phyloP scores from a whole-genome alignment of 805 yeast genomes.

The Blastobotrys peoriensis region DNA sequence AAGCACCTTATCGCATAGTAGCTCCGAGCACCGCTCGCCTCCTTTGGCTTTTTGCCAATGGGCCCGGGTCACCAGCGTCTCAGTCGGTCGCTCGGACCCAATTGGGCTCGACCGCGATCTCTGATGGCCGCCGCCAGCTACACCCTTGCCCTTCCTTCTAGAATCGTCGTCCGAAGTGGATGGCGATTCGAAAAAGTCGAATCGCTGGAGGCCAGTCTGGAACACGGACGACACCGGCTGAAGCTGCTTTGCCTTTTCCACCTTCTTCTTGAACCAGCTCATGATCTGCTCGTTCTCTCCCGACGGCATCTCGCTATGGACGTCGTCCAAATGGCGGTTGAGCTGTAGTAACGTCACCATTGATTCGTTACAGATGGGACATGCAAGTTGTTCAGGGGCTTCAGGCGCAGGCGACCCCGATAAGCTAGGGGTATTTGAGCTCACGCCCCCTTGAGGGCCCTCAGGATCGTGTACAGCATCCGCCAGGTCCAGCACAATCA shows the following conservation, averaged over 20 bases:
- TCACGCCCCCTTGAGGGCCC: no score
- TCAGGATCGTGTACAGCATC: no score
- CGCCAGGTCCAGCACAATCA: no score
- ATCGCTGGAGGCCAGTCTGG: slow-evolving; percentile 36
- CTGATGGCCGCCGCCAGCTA: slow-evolving; percentile 6
- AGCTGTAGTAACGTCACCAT: slow-evolving; percentile 49
- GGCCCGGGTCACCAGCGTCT: slow-evolving; percentile 36
- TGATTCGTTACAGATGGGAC: slow-evolving; percentile 66
- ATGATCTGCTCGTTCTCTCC: slow-evolving; percentile 33
- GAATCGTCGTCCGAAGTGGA: slow-evolving; percentile 18
- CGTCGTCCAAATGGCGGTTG: slow-evolving; percentile 67
- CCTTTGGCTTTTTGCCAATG: slow-evolving; percentile 56
- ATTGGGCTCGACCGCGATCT: slow-evolving; percentile 5
- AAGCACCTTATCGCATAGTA: slow-evolving; percentile 39
- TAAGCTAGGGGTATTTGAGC: no score
- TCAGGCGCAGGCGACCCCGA: no score
- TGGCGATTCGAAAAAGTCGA: slow-evolving; percentile 44
- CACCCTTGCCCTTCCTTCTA: slow-evolving; percentile 1
- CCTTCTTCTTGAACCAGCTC: slow-evolving; percentile 40
- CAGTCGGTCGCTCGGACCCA: slow-evolving; percentile 13
- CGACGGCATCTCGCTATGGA: slow-evolving; percentile 40
- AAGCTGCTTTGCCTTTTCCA: slow-evolving; percentile 36
- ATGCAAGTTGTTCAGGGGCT: no score
- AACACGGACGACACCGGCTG: slow-evolving; percentile 26
- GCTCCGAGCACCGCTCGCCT: slow-evolving; percentile 37